Percentiles rank a stretch among this genome's conserved stretches.
phyloP scores from a whole-genome alignment of 441 rosid species.

The Geranium incanum region DNA sequence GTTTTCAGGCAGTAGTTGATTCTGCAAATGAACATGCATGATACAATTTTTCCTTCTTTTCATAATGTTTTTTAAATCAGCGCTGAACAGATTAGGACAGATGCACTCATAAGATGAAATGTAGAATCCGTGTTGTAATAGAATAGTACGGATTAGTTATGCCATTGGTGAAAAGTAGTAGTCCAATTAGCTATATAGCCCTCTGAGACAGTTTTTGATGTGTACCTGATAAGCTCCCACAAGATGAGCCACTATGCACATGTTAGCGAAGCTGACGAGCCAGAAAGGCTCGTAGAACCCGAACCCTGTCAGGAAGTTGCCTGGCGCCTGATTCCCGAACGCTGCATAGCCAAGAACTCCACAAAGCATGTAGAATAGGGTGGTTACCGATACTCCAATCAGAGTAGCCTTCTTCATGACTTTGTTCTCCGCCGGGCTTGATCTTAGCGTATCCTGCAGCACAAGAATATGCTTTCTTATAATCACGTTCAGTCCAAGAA shows the following conservation, averaged over 20 bases:
- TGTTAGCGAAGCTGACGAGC: slow-evolving; percentile 56
- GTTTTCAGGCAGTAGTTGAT: too few species aligned
- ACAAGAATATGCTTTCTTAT: not conserved
- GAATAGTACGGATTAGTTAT: too few species aligned
- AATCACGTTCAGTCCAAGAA: too few species aligned
- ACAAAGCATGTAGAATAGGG: slow-evolving; percentile 48
- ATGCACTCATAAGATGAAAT: too few species aligned
- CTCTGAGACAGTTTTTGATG: not conserved
- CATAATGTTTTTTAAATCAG: too few species aligned
- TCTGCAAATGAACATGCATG: too few species aligned
- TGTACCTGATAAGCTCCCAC: slow-evolving; percentile 58
- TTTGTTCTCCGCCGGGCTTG: slow-evolving; percentile 49
- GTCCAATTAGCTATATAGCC: too few species aligned
- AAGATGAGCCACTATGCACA: slow-evolving; percentile 48
- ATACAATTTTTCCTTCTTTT: too few species aligned
- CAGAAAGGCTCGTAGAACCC: slow-evolving; percentile 56
- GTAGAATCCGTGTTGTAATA: too few species aligned
- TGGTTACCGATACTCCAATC: slow-evolving; percentile 38
- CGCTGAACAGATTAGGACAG: too few species aligned
- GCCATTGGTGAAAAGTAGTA: too few species aligned
- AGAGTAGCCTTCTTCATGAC: slow-evolving; percentile 51
- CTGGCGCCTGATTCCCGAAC: slow-evolving; percentile 49
- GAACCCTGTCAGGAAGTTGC: slow-evolving; percentile 53
- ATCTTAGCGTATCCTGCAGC: slow-evolving; percentile 45
- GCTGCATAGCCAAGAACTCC: slow-evolving; percentile 57